Evolutionary conservation across 768 basidiomycete species (phyloP).

Genomic region (Lactifluus volemus): DNA sequence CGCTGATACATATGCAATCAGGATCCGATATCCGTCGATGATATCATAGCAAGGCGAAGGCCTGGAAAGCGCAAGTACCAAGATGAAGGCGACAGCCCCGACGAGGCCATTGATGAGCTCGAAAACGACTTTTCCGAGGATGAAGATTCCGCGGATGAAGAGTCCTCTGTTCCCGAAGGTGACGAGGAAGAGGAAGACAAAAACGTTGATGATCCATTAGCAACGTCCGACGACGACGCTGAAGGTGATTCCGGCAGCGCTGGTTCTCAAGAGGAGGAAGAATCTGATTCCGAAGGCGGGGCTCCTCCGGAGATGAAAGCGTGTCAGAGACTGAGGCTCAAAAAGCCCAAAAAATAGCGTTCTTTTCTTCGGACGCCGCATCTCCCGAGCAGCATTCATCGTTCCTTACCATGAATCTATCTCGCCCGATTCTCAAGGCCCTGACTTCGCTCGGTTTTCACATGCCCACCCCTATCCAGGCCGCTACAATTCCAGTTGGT

Average conservation of each 20-base stretch:
- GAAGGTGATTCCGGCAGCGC: constrained; percentile 18
- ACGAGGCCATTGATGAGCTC: not conserved
- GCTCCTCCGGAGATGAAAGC: constrained; percentile 51
- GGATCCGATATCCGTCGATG: constrained; percentile 82
- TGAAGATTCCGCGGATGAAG: constrained; percentile 22
- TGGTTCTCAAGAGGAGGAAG: constrained; percentile 24
- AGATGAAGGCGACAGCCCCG: constrained; percentile 10
- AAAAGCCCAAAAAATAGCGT: constrained; percentile 72
- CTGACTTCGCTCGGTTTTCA: constrained; percentile 73
- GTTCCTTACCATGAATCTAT: constrained; percentile 90
- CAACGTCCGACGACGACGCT: constrained; percentile 14
- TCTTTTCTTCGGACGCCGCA: constrained; percentile 58
- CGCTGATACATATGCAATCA: constrained; percentile 24
- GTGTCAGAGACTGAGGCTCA: constrained; percentile 52
- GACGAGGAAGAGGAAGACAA: constrained; percentile 34
- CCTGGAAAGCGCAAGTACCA: constrained; percentile 56
- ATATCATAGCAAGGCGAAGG: constrained; percentile 75
- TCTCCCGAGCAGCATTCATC: constrained; percentile 54
- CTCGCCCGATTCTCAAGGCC: constrained; percentile 87
- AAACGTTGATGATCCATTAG: constrained; percentile 17
- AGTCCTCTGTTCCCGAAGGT: constrained; percentile 26
- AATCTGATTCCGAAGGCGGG: constrained; percentile 29
- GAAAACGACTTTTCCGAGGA: constrained; percentile 22
- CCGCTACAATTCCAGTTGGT: constrained; percentile 87
- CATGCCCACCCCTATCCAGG: constrained; percentile 93